Base-by-base conservation (phyloP, 1,139 yeast species). In the Candida sp. region DNA sequence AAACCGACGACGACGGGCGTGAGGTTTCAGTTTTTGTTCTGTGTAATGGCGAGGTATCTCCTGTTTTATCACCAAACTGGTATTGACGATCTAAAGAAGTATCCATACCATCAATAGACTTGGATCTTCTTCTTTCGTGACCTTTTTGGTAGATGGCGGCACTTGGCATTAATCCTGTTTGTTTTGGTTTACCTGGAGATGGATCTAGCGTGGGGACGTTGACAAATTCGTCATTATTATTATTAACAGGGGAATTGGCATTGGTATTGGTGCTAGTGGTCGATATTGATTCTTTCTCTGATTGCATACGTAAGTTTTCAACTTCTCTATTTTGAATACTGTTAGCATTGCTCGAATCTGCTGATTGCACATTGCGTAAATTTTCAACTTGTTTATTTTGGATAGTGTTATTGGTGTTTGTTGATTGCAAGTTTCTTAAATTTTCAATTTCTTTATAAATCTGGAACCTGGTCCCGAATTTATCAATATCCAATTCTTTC, bases 381-480 rank as follows among this genome's bases (percentile, higher is more conserved):
- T 35, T 27, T 4, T 35, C 36, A n/a, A n/a, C n/a, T n/a, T n/a
- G n/a, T n/a, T n/a, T n/a, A n/a, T n/a, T 12, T 21, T 25, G 6
- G 29, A 9, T 25, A 25, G 29, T 69, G 4, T 68, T 57, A 2
- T 84, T 84, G 5, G 84, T 84, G 43, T 70, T 22, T 4, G 38
- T 12, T 15, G 30, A 23, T 21, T 22, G 33, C 15, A 62, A 54
- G 42, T 67, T 61, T 48, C 73, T 72, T 52, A 91, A 74, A 38
- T 81, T 78, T 61, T 88, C 96, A 56, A 93, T 91, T 60, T 88
- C 96, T 60, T 89, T 89, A 61, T 83, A 84, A 36, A 95, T 80
- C 63, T 91, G 97, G 65, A 90, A 93, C 48, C 99, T 75, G 1
- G 97, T 91, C 21, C 99, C 99, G 69, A 93, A 93, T 3, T 96